Percentiles rank a stretch among this genome's conserved stretches.
These are phyloP conservation scores for Pythium monospermum DNA, from an alignment of 352 stramenopile genomes.

Conservation along the genomic window DNA sequence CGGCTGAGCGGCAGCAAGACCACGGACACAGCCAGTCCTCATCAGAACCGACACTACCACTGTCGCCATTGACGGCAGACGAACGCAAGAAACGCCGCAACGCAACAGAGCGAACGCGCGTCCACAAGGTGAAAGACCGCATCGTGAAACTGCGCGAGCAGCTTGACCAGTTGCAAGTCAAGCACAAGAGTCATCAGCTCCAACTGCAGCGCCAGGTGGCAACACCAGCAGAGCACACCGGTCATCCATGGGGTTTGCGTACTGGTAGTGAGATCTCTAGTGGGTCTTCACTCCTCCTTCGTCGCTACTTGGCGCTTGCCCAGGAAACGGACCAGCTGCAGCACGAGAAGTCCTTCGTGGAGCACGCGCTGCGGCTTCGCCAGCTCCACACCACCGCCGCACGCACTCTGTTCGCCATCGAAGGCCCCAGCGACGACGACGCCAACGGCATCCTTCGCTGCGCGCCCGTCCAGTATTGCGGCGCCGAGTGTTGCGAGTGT, in stretches of 20 bases:
- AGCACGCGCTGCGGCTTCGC: slow-evolving; percentile 3
- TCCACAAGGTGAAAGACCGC: slow-evolving; percentile 8
- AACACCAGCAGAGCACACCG: neutral
- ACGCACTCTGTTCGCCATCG: neutral
- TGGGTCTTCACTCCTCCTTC: too few species aligned
- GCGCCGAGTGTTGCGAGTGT: too few species aligned
- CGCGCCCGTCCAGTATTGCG: too few species aligned
- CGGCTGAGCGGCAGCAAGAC: slow-evolving; percentile 2
- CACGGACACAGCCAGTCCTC: too few species aligned
- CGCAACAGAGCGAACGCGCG: slow-evolving; percentile 47
- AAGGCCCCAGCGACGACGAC: neutral
- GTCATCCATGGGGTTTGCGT: slow-evolving; percentile 7
- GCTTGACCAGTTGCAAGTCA: neutral
- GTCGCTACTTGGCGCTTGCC: slow-evolving; percentile 27
- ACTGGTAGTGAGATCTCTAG: too few species aligned
- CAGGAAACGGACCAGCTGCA: slow-evolving; percentile 38
- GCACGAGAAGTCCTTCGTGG: slow-evolving; percentile 7
- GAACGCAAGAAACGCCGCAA: slow-evolving; percentile 54
- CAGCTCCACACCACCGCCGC: neutral
- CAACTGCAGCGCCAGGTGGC: slow-evolving; percentile 7
- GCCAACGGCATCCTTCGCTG: neutral
- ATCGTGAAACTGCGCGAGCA: slow-evolving; percentile 11
- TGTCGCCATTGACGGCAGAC: slow-evolving; percentile 19
- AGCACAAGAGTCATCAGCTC: slow-evolving; percentile 35
- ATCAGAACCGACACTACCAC: too few species aligned